Percentiles rank a stretch among this genome's conserved stretches.
phyloP scores from a whole-genome alignment of 306 rosid species.

The Betula pendula region DNA sequence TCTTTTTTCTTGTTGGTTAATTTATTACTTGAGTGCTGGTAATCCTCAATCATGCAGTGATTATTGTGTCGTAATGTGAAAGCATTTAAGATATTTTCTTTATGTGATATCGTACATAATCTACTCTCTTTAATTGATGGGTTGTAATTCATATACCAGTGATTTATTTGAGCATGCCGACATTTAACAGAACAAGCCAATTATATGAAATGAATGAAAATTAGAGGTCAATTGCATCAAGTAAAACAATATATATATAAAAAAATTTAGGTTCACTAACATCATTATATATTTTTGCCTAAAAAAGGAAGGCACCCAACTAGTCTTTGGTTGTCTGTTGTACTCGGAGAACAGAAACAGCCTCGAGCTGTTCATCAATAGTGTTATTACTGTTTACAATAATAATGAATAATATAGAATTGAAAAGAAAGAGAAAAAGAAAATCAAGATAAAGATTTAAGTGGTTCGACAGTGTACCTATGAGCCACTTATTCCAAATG shows the following conservation, averaged over 20 bases:
- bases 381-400: too few species aligned
- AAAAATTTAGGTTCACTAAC: not conserved
- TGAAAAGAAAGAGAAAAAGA: too few species aligned
- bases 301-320: too few species aligned
- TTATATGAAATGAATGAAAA: conserved; percentile 1
- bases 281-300: not conserved
- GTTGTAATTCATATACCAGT: not conserved
- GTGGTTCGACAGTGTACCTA: too few species aligned
- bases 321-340: too few species aligned
- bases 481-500: too few species aligned
- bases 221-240: not conserved
- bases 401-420: too few species aligned
- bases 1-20: not conserved
- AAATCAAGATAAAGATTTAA: too few species aligned
- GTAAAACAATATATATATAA: not conserved
- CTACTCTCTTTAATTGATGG: not conserved
- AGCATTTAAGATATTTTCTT: not conserved
- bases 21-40: not conserved
- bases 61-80: not conserved
- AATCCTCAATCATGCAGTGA: not conserved
- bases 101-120: not conserved
- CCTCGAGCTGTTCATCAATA: too few species aligned
- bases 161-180: not conserved
- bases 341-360: too few species aligned
- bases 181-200: not conserved